Evolutionary conservation across 73 alveolate genomes (phyloP), one percentile per base, ranked within the genome.

Genomic region (Durusdinium trenchii): DNA sequence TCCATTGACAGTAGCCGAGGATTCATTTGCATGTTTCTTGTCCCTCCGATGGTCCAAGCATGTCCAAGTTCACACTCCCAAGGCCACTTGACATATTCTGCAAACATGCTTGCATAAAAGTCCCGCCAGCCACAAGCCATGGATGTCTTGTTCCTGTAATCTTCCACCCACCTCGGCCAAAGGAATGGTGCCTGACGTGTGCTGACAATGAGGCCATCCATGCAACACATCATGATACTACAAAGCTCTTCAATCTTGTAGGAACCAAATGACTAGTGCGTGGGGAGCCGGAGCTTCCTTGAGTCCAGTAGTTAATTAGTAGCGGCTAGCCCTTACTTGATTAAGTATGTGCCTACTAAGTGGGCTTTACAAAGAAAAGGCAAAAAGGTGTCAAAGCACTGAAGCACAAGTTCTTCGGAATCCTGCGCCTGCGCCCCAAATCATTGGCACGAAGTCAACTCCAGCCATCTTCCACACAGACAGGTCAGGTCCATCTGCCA

Each of bases 341-440:
- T n/a, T n/a, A n/a, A n/a, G n/a, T n/a, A n/a, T n/a, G n/a, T n/a
- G n/a, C n/a, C n/a, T n/a, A n/a, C n/a, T n/a, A n/a, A n/a, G n/a
- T n/a, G n/a, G n/a, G n/a, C n/a, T n/a, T n/a, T n/a, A n/a, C n/a
- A 12, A 57, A 23, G 69, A 57, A 16, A 57, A 57, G 23, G 69
- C 12, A 12, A 57, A 12, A 57, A 57, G 32, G 69, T 16, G 69
- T 42, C 45, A 69, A 12, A 69, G 12, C 38, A 26, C 83, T 23
- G 83, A 38, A 46, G 20, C n/a, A 16, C 42, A 60, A 23, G 35
- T 0, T 69, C 36, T 18, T 45, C 32, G 57, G 36, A 9, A 45
- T 36, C 83, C 26, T 23, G 95, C 45, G 95, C 95, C 95, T 5
- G 78, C 47, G 47, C 95, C 95, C 95, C 95, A 86, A 26, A 86